A percentile compares a stretch with the other conserved stretches of the same genome.
Conservation (phyloP, 2,329 filamentous ascomycete genomes). For the Shiraia sp. region DNA sequence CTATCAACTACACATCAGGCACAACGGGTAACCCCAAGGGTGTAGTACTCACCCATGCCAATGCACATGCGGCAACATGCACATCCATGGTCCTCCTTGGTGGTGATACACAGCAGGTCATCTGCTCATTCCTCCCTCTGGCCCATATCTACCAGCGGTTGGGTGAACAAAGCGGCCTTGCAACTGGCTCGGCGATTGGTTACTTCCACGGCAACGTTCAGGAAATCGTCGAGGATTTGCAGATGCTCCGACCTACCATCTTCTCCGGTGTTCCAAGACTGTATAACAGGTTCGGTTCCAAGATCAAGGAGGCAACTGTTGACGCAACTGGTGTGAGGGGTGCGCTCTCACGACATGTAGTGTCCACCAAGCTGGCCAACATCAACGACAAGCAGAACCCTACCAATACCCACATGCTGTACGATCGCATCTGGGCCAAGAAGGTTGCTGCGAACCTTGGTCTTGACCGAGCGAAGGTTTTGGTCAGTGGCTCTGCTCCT, state of each 20-base stretch:
- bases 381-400: conserved; percentile 74
- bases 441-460: conserved; percentile 86
- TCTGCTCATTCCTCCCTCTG: conserved; percentile 86
- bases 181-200: conserved; percentile 74
- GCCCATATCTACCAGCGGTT: conserved; percentile 94
- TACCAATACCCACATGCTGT: conserved; percentile 76
- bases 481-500: conserved; percentile 89
- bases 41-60: conserved; percentile 79
- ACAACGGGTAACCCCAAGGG: conserved; percentile 84
- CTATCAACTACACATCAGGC: conserved; percentile 89
- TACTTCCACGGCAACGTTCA: conserved; percentile 94
- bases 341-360: conserved; percentile 75
- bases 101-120: conserved; percentile 63
- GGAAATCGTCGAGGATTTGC: conserved; percentile 87
- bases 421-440: conserved; percentile 86
- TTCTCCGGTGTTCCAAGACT: conserved; percentile 90
- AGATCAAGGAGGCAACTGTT: conserved; percentile 77
- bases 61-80: conserved; percentile 74
- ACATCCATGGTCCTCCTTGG: conserved; percentile 59
- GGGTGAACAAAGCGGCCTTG: conserved; percentile 74
- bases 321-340: conserved; percentile 81
- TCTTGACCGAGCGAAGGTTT: conserved; percentile 69
- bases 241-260: conserved; percentile 77
- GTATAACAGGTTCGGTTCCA: conserved; percentile 86
- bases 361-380: conserved; percentile 77